These are phyloP conservation scores for Penicillium maclennaniae DNA, from an alignment of 495 filamentous ascomycete genomes.

Conservation along the genomic window DNA sequence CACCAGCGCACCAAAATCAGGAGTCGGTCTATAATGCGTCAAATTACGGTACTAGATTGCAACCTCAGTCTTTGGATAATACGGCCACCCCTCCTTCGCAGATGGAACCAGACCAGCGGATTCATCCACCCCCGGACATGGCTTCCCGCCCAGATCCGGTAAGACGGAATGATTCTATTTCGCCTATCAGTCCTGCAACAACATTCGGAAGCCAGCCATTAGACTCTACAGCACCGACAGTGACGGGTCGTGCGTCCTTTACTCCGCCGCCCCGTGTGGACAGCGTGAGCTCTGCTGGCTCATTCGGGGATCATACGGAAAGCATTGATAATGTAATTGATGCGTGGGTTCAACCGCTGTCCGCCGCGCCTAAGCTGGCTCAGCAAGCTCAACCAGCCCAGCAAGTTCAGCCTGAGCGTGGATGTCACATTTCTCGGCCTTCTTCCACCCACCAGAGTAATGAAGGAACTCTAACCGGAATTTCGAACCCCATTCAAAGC, in stretches of 20 bases:
- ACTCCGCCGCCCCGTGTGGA: conserved; percentile 24
- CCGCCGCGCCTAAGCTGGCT: conserved; percentile 13
- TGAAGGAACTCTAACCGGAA: conserved; percentile 13
- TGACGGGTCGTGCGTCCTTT: conserved; percentile 12
- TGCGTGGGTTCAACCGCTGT: conserved; percentile 37
- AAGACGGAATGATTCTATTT: conserved; percentile 8
- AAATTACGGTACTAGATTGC: conserved; percentile 10
- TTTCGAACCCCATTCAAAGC: conserved; percentile 1
- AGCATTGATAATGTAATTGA: conserved; percentile 45
- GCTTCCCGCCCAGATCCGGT: neutral
- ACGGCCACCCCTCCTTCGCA: neutral
- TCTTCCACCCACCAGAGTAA: conserved; percentile 1
- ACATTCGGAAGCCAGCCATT: conserved; percentile 10
- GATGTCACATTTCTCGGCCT: conserved; percentile 7
- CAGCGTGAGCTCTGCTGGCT: conserved; percentile 25
- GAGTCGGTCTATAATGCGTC: conserved; percentile 10
- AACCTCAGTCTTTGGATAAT: neutral
- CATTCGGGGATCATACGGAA: conserved; percentile 26
- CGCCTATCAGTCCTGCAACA: conserved; percentile 27
- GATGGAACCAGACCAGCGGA: conserved; percentile 9
- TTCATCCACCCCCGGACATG: neutral
- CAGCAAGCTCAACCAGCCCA: conserved; percentile 7
- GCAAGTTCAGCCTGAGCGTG: conserved; percentile 2
- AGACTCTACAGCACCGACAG: conserved; percentile 16
- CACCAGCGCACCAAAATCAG: conserved; percentile 9